These are phyloP conservation scores for Clathrospora elynae DNA, from an alignment of 2,329 filamentous ascomycete genomes.

Conservation along the genomic window DNA sequence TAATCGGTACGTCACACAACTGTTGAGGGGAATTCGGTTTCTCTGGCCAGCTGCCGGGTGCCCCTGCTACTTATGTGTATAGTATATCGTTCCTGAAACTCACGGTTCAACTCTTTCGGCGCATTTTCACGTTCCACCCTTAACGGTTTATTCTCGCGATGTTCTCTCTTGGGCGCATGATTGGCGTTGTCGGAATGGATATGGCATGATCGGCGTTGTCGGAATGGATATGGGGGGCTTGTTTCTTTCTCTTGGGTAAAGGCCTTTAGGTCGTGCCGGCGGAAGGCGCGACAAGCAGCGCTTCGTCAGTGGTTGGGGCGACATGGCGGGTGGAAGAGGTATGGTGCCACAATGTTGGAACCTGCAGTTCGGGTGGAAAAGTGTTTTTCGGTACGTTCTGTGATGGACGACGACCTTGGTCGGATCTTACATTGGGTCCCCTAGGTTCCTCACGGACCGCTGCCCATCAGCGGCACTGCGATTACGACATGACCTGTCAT, in stretches of 20 bases:
- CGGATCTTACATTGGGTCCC: conserved; percentile 27
- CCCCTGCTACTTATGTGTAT: conserved; percentile 12
- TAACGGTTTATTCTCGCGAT: conserved; percentile 3
- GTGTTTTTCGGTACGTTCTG: conserved; percentile 21
- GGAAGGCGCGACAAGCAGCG: not conserved
- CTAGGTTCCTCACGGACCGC: conserved; percentile 15
- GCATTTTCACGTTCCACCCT: conserved; percentile 2
- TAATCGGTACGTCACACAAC: conserved; percentile 22
- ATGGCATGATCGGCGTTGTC: conserved; percentile 16
- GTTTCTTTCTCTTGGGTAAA: conserved; percentile 7
- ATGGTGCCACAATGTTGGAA: conserved; percentile 2
- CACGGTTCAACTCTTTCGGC: conserved; percentile 1
- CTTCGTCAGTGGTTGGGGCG: too few species aligned
- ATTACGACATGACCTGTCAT: conserved; percentile 7
- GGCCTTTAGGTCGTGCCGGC: not conserved
- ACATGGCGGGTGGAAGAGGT: conserved; percentile 3
- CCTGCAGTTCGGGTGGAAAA: conserved; percentile 4
- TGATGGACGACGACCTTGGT: conserved; percentile 18
- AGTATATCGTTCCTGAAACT: conserved; percentile 3
- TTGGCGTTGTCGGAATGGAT: conserved; percentile 16
- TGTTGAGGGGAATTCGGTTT: conserved; percentile 10
- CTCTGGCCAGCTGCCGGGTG: conserved; percentile 8
- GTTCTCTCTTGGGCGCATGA: conserved; percentile 9
- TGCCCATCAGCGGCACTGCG: conserved; percentile 4
- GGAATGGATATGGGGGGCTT: conserved; percentile 12